phyloP scores from a whole-genome alignment of 140 eudicot genomes.

The Artemisia princeps region DNA sequence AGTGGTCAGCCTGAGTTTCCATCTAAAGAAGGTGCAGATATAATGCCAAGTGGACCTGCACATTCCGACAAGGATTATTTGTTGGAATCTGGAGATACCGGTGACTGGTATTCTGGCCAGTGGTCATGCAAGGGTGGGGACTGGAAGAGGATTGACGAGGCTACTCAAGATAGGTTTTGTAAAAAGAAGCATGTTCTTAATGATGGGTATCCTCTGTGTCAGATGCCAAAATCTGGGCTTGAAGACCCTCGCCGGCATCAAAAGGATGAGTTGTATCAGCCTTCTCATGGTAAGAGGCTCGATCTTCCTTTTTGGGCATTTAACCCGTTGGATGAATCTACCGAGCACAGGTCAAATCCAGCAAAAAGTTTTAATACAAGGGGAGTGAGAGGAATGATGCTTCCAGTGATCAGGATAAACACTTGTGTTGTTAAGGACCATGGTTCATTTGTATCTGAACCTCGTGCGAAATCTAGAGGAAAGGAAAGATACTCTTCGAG shows the following conservation, averaged over 20 bases:
- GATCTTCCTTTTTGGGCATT: constrained; percentile 90
- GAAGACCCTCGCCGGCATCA: constrained; percentile 78
- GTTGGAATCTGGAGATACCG: constrained; percentile 29
- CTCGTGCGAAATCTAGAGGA: constrained; percentile 48
- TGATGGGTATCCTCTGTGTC: constrained; percentile 81
- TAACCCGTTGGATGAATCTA: constrained; percentile 57
- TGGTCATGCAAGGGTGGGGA: constrained; percentile 96
- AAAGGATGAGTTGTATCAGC: constrained; percentile 63
- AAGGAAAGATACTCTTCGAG: constrained; percentile 64
- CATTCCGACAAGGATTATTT: constrained; percentile 42
- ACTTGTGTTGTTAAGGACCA: constrained; percentile 86
- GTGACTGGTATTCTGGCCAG: constrained; percentile 52
- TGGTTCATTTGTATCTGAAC: constrained; percentile 63
- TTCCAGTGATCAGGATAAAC: constrained; percentile 84
- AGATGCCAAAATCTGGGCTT: constrained; percentile 68
- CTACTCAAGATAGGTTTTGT: constrained; percentile 41
- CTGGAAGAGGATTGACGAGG: constrained; percentile 79
- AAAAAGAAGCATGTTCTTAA: constrained; percentile 68
- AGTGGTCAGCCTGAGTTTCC: constrained; percentile 28
- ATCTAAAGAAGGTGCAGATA: constrained; percentile 37
- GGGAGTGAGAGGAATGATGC: constrained; percentile 75
- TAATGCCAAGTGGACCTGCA: constrained; percentile 29
- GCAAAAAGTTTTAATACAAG: constrained; percentile 34
- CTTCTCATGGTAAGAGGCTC: constrained; percentile 52
- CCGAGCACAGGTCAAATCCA: constrained; percentile 45